phyloP scores from a whole-genome alignment of 768 basidiomycete species.

The Termitomyces heimii region DNA sequence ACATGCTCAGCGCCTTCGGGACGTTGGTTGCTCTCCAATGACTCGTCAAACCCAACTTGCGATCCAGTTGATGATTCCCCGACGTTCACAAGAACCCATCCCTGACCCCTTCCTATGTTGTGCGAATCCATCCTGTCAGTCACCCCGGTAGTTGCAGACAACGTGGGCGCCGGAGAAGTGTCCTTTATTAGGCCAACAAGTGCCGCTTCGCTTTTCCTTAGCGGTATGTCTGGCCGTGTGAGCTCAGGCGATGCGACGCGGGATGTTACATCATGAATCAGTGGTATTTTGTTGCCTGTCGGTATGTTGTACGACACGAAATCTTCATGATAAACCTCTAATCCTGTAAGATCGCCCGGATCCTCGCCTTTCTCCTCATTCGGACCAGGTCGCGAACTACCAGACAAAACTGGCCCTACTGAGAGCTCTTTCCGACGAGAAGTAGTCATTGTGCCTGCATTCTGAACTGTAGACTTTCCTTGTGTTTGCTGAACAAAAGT shows the following conservation, averaged over 20 bases:
- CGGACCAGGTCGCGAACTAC: slow-evolving; percentile 50
- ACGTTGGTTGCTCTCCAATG: not conserved
- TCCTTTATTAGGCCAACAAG: slow-evolving; percentile 45
- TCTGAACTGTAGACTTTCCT: slow-evolving; percentile 3
- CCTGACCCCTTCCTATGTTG: slow-evolving; percentile 34
- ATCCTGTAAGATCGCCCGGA: not conserved
- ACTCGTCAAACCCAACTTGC: slow-evolving; percentile 1
- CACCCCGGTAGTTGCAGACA: slow-evolving; percentile 2
- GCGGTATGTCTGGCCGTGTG: slow-evolving; percentile 32
- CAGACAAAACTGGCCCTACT: slow-evolving; percentile 38
- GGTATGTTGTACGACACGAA: slow-evolving; percentile 19
- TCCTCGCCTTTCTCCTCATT: slow-evolving; percentile 41
- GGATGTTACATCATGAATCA: slow-evolving; percentile 44
- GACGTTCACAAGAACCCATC: slow-evolving; percentile 65
- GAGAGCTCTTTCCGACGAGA: slow-evolving; percentile 16
- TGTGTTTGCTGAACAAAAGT: slow-evolving; percentile 6
- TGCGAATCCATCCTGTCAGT: not conserved
- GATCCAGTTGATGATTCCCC: slow-evolving; percentile 27
- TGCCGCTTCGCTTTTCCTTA: slow-evolving; percentile 61
- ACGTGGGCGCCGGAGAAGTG: slow-evolving; percentile 15
- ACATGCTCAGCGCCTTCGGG: not conserved
- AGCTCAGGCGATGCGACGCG: slow-evolving; percentile 51
- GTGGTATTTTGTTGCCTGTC: slow-evolving; percentile 22
- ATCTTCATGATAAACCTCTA: slow-evolving; percentile 5
- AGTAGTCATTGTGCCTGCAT: not conserved